Evolutionary conservation across 2,329 filamentous ascomycete species (phyloP), one percentile per base, ranked within the genome.

Genomic region (Hymenotorrendiella dingleyae): DNA sequence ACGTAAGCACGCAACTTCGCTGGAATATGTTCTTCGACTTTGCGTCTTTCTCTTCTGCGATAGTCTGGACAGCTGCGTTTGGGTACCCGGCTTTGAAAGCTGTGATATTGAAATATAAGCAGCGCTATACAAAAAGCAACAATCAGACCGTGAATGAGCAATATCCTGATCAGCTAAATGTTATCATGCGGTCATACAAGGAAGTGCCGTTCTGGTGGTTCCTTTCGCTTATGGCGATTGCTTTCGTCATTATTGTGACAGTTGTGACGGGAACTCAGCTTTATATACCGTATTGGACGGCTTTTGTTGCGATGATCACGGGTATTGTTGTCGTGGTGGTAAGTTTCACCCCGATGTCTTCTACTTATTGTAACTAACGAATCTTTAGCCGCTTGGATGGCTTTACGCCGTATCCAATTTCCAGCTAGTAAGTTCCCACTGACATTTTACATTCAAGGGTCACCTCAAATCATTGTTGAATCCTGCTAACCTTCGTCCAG

Each of bases 201-300:
- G 76, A 80, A 44, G 73, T 80, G 0, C 77, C 76, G 0, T 53
- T 72, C 9, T 78, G 72, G 71, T 80, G 77, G 77, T 81, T 75
- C 45, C 40, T 66, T 0, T 54, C 55, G 0, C 61, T 80, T 4
- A 80, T 80, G 48, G 35, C 64, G 1, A 62, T 58, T 1, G 72
- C 73, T 0, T 72, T 75, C 43, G 51, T 71, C 5, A 63, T 69
- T 10, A 63, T 78, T n/a, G 61, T 79, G 38, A 67, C 67, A 0
- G 72, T 76, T 32, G 62, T 77, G 0, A 71, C 67, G 0, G 67
- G 65, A 3, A 71, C 72, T 1, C 62, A 72, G 11, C 64, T 80
- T 10, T 80, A 73, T 52, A 76, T 81, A 35, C 76, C 76, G 0
- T 65, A 74, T 26, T 81, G 73, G 72, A 79, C 77, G 0, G 73